Conservation (phyloP, 1,139 yeast genomes). For the Williopsis jadinii region DNA sequence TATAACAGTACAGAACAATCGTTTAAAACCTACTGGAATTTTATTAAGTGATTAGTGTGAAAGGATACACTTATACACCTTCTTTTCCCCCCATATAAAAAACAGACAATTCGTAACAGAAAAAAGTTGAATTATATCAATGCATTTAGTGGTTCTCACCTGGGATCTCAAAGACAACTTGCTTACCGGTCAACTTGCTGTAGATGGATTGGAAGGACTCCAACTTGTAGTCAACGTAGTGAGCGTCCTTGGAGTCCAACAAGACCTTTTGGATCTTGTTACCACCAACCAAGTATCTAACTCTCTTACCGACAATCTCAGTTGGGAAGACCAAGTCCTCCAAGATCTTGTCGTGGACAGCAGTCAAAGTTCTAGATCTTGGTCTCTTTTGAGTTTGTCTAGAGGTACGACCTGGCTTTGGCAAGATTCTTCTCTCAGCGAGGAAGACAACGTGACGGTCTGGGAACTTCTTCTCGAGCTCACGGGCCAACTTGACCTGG, state of each 20-base stretch:
- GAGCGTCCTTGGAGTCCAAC: slow-evolving; percentile 97
- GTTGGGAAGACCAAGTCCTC: slow-evolving; percentile 99
- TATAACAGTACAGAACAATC: too few species aligned
- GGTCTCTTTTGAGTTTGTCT: slow-evolving; percentile 98
- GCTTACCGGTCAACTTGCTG: slow-evolving; percentile 99
- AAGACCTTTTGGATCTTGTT: slow-evolving; percentile 97
- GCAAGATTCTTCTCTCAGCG: slow-evolving; percentile 99
- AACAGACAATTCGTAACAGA: slow-evolving; percentile 5
- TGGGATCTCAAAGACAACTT: slow-evolving; percentile 98
- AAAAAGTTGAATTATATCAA: slow-evolving; percentile 8
- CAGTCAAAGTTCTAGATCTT: slow-evolving; percentile 98
- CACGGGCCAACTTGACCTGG: slow-evolving; percentile 97
- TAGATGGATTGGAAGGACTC: slow-evolving; percentile 99
- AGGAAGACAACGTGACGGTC: slow-evolving; percentile 99
- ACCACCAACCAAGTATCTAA: slow-evolving; percentile 99
- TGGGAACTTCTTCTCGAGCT: slow-evolving; percentile 99
- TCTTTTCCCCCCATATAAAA: slow-evolving; percentile 1
- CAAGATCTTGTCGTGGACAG: slow-evolving; percentile 97
- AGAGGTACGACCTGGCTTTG: slow-evolving; percentile 88
- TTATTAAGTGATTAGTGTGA: too few species aligned
- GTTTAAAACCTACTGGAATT: too few species aligned
- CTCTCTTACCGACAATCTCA: slow-evolving; percentile 98
- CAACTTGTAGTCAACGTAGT: slow-evolving; percentile 97
- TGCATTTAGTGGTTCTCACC: slow-evolving; percentile 54
- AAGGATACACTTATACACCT: too few species aligned